Percentiles rank a stretch among this genome's conserved stretches.
Conservation (phyloP, 169 alveolate genomes). For the Theileria annulata region DNA sequence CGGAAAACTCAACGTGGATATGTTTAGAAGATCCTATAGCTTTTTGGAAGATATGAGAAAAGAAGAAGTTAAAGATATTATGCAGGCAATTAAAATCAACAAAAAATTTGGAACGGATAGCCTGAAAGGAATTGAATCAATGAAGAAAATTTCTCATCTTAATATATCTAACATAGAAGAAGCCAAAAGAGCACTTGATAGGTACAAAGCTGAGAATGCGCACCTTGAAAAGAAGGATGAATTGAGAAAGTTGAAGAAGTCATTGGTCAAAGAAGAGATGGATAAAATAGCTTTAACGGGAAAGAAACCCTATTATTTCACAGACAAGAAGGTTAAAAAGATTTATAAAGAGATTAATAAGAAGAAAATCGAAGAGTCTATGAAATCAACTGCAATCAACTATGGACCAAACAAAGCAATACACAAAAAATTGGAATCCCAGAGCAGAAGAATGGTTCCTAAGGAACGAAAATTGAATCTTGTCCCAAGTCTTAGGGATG, state of each 20-base stretch:
- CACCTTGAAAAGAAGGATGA: conserved; percentile 45
- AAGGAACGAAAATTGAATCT: conserved; percentile 16
- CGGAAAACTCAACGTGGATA: conserved; percentile 47
- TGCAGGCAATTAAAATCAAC: conserved; percentile 24
- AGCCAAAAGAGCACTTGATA: conserved; percentile 61
- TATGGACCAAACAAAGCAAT: conserved; percentile 39
- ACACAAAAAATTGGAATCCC: conserved; percentile 53
- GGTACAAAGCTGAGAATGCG: conserved; percentile 47
- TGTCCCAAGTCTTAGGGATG: conserved; percentile 24
- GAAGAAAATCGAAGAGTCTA: conserved; percentile 24
- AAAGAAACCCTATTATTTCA: conserved; percentile 58
- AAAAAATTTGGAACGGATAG: conserved; percentile 41
- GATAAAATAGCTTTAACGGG: conserved; percentile 50
- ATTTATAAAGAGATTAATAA: conserved; percentile 31
- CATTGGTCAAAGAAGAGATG: conserved; percentile 47
- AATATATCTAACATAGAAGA: conserved; percentile 51
- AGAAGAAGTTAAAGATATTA: conserved; percentile 52
- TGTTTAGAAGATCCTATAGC: conserved; percentile 59
- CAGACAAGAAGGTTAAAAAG: conserved; percentile 64
- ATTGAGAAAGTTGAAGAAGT: conserved; percentile 43
- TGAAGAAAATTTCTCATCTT: conserved; percentile 39
- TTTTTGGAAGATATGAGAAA: conserved; percentile 61
- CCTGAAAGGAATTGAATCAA: conserved; percentile 40
- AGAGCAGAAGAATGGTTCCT: conserved; percentile 31
- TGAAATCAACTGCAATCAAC: conserved; percentile 49